Base-by-base conservation (phyloP, 148 eudicot species). In the Rheum nobile region DNA sequence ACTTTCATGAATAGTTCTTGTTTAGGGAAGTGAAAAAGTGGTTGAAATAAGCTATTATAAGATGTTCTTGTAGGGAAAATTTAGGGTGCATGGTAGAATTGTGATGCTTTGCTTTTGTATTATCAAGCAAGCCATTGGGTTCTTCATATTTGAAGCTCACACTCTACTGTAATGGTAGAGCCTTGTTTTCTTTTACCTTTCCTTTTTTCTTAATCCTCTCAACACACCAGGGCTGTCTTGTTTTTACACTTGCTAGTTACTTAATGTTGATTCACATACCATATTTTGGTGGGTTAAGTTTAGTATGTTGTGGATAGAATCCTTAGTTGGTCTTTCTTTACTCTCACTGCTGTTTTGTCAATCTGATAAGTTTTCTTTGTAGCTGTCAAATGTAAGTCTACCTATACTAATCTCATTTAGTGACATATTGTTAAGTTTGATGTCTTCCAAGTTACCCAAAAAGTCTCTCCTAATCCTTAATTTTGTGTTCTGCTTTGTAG, bases 41-140 rank as follows among this genome's bases (percentile, higher is more conserved):
- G n/a, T n/a, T n/a, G n/a, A n/a, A n/a, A n/a, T n/a, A n/a, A n/a
- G n/a, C n/a, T n/a, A n/a, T n/a, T n/a, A n/a, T n/a, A n/a, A n/a
- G n/a, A n/a, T n/a, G n/a, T n/a, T n/a, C n/a, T n/a, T n/a, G n/a
- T n/a, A n/a, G n/a, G n/a, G n/a, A n/a, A n/a, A n/a, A n/a, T n/a
- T n/a, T n/a, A n/a, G n/a, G n/a, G n/a, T n/a, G 28, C 28, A 61
- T 61, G 67, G 67, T 61, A 61, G 67, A 28, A 5, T 29, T 61
- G 37, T 61, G 35, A 61, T 28, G 67, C 67, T 61, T 61, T 61
- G 35, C 67, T 12, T 61, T 61, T 61, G 67, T 61, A 61, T 28
- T 61, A 29, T 28, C 35, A 61, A 28, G 67, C 67, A 61, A 61
- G 34, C 35, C 67, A 61, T 61, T 13, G 35, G 12, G 67, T 61